Evolutionary conservation across 495 filamentous ascomycete genomes (phyloP), one percentile per base, ranked within the genome.

Genomic region (Neurospora terricola): DNA sequence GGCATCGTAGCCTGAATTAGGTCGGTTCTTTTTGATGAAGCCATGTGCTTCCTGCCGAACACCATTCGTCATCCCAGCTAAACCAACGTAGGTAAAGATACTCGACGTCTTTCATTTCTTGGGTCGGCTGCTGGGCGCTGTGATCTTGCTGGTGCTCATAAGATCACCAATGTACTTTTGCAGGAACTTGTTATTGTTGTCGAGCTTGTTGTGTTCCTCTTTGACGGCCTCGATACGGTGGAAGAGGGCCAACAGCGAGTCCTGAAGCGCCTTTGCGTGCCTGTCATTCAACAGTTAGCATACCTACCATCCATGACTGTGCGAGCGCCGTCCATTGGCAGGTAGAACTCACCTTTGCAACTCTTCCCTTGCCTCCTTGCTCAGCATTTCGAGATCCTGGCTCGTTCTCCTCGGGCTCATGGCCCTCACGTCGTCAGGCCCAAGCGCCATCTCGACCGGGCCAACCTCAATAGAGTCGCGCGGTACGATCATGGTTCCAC

Each of bases 381-480:
- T 90, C 84, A 99, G 86, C 76, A 88, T 88, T 77, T 97, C 92
- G 38, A 97, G 84, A 76, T 99, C 95, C 69, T 93, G 93, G 73
- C 90, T 96, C 75, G 92, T 96, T 76, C 94, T 87, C 73, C 95
- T 88, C 1, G 96, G 96, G 81, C 94, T 97, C 96, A 99, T 99
- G 54, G 93, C 91, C 72, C 95, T 85, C 45, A 95, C 94, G 80
- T 98, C 96, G 80, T 94, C 91, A 3, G 91, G 91, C 23, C 93
- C 93, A 73, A 91, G 88, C 45, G 91, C 86, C 30, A 82, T 78
- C 62, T 88, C 87, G 73, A 90, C 81, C 11, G 91, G 85, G 76
- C 92, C 90, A 70, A 92, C 88, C 71, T 89, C 87, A 12, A 86
- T 85, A 62, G 90, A 89, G 76, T 94, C 91, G 71, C 91, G 87